Conservation (phyloP, 805 yeast species). For the Lipomyces yamanashiensis region DNA sequence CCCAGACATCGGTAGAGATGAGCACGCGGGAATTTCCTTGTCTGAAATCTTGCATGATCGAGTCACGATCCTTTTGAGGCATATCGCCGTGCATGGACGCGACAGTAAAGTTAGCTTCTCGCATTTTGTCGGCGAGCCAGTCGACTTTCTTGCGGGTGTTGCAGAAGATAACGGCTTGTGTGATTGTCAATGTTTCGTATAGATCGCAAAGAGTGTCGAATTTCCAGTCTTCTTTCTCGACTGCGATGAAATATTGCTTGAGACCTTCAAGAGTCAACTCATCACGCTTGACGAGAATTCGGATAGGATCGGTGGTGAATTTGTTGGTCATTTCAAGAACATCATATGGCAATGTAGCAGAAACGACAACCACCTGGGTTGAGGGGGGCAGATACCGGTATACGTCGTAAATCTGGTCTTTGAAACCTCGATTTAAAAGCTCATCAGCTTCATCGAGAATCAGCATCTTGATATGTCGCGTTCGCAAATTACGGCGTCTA, state of each 20-base stretch:
- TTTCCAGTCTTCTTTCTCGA: constrained; percentile 92
- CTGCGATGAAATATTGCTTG: constrained; percentile 87
- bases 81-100: constrained; percentile 96
- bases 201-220: constrained; percentile 92
- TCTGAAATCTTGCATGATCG: constrained; percentile 94
- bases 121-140: constrained; percentile 75
- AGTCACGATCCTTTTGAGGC: constrained; percentile 91
- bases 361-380: constrained; percentile 91
- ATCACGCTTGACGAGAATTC: constrained; percentile 92
- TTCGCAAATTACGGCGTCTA: constrained; percentile 80
- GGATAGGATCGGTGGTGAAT: constrained; percentile 93
- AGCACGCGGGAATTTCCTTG: constrained; percentile 91
- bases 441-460: constrained; percentile 98
- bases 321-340: constrained; percentile 88
- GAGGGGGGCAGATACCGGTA: constrained; percentile 85
- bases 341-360: constrained; percentile 93
- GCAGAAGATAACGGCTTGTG: constrained; percentile 98
- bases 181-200: constrained; percentile 92
- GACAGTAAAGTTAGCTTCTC: constrained; percentile 83
- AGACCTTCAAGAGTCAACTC: constrained; percentile 95
- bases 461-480: constrained; percentile 88
- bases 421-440: constrained; percentile 89
- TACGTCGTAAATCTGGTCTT: constrained; percentile 93
- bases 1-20: constrained; percentile 93
- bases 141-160: constrained; percentile 95